Conservation (phyloP, 495 filamentous ascomycete genomes). For the Tuber calosporum region DNA sequence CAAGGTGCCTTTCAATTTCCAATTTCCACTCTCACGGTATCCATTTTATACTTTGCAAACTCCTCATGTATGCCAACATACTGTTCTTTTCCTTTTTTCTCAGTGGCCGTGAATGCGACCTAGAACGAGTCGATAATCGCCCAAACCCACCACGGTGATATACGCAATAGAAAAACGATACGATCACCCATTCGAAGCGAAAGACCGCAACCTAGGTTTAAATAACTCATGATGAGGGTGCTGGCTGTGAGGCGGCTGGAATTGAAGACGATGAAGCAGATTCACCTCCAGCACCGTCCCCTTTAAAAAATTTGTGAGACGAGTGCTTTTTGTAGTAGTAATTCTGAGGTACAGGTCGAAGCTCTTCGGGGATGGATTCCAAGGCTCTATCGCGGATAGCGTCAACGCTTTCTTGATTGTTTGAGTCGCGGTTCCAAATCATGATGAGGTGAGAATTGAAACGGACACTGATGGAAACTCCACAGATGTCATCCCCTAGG, state of each 20-base stretch:
- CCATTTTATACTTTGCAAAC: constrained; percentile 2
- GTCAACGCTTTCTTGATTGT: constrained; percentile 65
- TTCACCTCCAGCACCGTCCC: constrained; percentile 23
- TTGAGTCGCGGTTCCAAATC: constrained; percentile 79
- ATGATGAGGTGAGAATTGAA: constrained; percentile 73
- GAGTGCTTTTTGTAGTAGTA: constrained; percentile 56
- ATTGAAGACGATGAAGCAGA: not conserved
- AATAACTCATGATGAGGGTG: not conserved
- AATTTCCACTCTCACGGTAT: not conserved
- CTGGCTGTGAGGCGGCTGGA: not conserved
- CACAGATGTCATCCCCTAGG: constrained; percentile 71
- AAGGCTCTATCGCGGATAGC: constrained; percentile 61
- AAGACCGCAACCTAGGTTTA: not conserved
- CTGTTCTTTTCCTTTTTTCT: not conserved
- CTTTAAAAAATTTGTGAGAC: constrained; percentile 53
- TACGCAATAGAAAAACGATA: not conserved
- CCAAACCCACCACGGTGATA: not conserved
- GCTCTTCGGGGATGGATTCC: constrained; percentile 57
- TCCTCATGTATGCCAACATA: not conserved
- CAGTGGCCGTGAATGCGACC: not conserved
- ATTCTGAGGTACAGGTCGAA: constrained; percentile 60
- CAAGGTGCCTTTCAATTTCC: not conserved
- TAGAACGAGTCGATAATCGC: not conserved
- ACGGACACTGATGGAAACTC: constrained; percentile 62
- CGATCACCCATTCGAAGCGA: not conserved